Evolutionary conservation across 2,329 filamentous ascomycete species (phyloP), one percentile per base, ranked within the genome.

Genomic region (Monosporascus sp.): DNA sequence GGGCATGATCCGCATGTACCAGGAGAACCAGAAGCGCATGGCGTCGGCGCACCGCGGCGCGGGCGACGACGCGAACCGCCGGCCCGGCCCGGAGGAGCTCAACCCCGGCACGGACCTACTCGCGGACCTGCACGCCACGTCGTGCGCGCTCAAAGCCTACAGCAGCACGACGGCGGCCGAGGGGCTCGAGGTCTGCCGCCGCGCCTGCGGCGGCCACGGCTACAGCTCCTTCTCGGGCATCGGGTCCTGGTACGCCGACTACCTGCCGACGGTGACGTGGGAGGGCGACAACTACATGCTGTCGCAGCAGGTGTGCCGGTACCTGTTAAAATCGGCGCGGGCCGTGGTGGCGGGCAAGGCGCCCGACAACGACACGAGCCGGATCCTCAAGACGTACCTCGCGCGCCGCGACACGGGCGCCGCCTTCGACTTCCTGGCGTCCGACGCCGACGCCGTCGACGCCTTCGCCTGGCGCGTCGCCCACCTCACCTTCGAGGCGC

Each of bases 261-360:
- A 90, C 65, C 76, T 90, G 1, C 87, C 88, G n/a, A 73, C 70
- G 3, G 72, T 76, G 4, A 89, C 86, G 9, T 89, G 85, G 84
- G 88, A 90, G 67, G 88, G 88, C 45, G 88, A 90, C 72, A 90
- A 89, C 75, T 90, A 88, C 74, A 90, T 91, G 87, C 75, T 91
- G 54, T 89, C 86, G 9, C 88, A 91, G 68, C 88, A 91, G 72
- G 87, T 90, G 3, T 85, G 85, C 3, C 81, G 87, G 53, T 90
- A 90, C 63, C 80, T 91, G 46, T 79, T 91, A 58, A 91, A 90
- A 77, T 83, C 87, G 3, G 87, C 87, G 0, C 84, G 88, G 43
- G 78, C 81, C 1, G 87, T 90, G 0, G 72, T 89, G n/a, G 74
- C 79, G 15, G 83, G 82, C 58, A 81, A 85, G 55, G 76, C 81